Evolutionary conservation across 2,329 filamentous ascomycete species (phyloP).

Genomic region (Fusarium duplospermum): DNA sequence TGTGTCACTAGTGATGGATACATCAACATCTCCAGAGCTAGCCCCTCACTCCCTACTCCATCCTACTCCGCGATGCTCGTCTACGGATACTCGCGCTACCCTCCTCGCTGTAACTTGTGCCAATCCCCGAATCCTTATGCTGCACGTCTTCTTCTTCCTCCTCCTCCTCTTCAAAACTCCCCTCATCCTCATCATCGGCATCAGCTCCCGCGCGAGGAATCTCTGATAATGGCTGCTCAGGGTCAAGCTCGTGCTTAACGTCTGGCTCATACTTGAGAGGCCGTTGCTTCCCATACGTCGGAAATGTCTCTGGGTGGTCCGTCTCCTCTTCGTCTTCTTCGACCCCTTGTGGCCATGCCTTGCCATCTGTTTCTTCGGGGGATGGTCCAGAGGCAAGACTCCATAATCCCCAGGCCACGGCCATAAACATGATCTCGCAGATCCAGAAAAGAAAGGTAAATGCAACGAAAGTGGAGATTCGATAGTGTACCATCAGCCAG

Average conservation of each 20-base stretch:
- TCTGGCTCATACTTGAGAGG: slow-evolving; percentile 55
- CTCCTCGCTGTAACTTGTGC: slow-evolving; percentile 64
- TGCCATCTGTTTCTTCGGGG: slow-evolving; percentile 13
- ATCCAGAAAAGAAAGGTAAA: slow-evolving; percentile 82
- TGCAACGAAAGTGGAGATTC: slow-evolving; percentile 73
- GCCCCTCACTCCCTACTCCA: slow-evolving; percentile 13
- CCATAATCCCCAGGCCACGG: slow-evolving; percentile 72
- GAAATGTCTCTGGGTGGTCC: slow-evolving; percentile 58
- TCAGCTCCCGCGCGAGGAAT: slow-evolving; percentile 52
- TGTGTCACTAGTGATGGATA: background rate
- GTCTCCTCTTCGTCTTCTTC: slow-evolving; percentile 49
- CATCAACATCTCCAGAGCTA: background rate
- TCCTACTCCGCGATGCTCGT: slow-evolving; percentile 43
- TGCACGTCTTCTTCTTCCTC: slow-evolving; percentile 42
- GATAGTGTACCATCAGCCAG: slow-evolving; percentile 89
- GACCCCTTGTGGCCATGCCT: slow-evolving; percentile 19
- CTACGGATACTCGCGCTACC: slow-evolving; percentile 48
- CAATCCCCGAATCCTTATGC: slow-evolving; percentile 61
- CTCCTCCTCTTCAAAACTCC: slow-evolving; percentile 52
- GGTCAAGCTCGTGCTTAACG: slow-evolving; percentile 50
- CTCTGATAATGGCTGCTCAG: slow-evolving; percentile 49
- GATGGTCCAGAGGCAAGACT: slow-evolving; percentile 47
- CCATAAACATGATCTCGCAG: slow-evolving; percentile 76
- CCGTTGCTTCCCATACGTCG: slow-evolving; percentile 55
- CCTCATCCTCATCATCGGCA: slow-evolving; percentile 59